Conservation (phyloP, 768 basidiomycete genomes). For the Tylopilus intermedius region DNA sequence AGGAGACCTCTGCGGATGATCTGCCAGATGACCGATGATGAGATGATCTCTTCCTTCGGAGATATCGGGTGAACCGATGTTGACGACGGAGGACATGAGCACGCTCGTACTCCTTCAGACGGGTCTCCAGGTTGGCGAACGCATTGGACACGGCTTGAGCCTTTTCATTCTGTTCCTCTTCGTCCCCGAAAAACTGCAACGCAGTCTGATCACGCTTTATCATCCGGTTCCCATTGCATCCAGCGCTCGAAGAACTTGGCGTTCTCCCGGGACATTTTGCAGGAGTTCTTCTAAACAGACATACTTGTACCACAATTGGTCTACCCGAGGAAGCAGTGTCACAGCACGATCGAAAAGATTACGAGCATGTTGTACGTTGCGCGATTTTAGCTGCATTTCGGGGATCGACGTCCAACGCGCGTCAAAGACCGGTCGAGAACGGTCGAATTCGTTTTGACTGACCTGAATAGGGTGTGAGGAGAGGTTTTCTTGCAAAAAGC, state of each 20-base stretch:
- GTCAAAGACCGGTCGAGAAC: slow-evolving; percentile 91
- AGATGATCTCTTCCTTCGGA: no score
- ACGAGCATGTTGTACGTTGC: slow-evolving; percentile 94
- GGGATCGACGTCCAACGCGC: slow-evolving; percentile 93
- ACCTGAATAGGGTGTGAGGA: slow-evolving; percentile 45
- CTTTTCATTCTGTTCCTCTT: slow-evolving; percentile 81
- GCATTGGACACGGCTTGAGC: slow-evolving; percentile 88
- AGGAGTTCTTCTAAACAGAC: slow-evolving; percentile 97
- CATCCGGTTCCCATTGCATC: slow-evolving; percentile 99
- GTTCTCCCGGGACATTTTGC: slow-evolving; percentile 91
- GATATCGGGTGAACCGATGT: no score
- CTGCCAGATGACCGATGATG: no score
- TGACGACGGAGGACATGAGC: no score
- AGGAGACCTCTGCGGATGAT: no score
- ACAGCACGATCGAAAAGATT: slow-evolving; percentile 97
- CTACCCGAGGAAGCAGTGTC: slow-evolving; percentile 91
- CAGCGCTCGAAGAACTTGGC: slow-evolving; percentile 97
- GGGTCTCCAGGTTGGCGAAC: slow-evolving; percentile 96
- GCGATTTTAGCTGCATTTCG: slow-evolving; percentile 97
- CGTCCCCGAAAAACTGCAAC: slow-evolving; percentile 84
- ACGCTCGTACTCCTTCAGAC: slow-evolving; percentile 93
- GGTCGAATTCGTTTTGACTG: slow-evolving; percentile 92
- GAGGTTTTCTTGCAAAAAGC: neutral
- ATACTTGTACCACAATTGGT: slow-evolving; percentile 99
- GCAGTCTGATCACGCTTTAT: slow-evolving; percentile 97